phyloP scores from a whole-genome alignment of 2,329 filamentous ascomycete genomes.

The Cercospora sp. region DNA sequence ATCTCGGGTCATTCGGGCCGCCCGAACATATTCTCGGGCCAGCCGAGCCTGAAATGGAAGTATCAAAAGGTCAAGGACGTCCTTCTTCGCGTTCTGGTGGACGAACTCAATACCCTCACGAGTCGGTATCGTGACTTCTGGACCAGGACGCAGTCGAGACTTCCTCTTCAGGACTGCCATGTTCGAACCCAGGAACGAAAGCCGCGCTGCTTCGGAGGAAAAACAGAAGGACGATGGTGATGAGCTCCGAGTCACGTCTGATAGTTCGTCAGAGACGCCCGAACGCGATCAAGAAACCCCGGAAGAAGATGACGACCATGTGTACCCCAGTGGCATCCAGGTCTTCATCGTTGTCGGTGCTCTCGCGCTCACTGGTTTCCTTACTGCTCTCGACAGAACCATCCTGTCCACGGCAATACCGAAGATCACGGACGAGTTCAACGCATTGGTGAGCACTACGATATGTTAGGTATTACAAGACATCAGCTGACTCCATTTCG shows the following conservation, averaged over 20 bases:
- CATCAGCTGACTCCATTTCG: neutral
- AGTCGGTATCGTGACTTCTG: neutral
- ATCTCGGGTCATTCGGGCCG: neutral
- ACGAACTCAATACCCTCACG: neutral
- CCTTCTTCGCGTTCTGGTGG: neutral
- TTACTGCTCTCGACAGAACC: slow-evolving; percentile 34
- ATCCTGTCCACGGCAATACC: slow-evolving; percentile 48
- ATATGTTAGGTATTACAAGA: neutral
- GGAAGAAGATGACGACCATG: slow-evolving; percentile 80
- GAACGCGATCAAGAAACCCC: neutral
- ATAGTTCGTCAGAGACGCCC: neutral
- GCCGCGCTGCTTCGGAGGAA: neutral
- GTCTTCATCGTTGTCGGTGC: slow-evolving; percentile 11
- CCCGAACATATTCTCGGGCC: neutral
- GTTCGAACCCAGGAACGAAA: neutral
- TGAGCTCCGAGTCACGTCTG: neutral
- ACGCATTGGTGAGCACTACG: slow-evolving; percentile 26
- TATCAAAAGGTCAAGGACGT: neutral
- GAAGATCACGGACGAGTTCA: slow-evolving; percentile 46
- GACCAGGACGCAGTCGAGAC: neutral
- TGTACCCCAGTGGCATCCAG: slow-evolving; percentile 3
- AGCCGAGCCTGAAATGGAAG: neutral
- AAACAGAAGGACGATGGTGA: neutral
- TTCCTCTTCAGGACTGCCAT: neutral
- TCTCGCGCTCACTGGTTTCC: slow-evolving; percentile 22